Base-by-base conservation (phyloP, 352 stramenopile genomes). In the Phytophthora sp. region DNA sequence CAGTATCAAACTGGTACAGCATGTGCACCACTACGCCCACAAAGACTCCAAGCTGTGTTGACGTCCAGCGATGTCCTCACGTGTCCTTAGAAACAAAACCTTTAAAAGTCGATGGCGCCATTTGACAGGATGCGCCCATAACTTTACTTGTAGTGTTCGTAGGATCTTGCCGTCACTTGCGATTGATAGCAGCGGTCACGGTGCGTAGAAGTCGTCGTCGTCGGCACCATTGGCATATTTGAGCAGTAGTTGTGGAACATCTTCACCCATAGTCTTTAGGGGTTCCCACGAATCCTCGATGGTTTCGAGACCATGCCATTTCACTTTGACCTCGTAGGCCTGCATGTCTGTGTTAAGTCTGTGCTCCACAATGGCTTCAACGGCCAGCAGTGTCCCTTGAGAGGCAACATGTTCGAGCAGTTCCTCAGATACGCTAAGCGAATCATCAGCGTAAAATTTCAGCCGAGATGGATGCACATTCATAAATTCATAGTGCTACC, bases 391-490 rank as follows among this genome's bases (percentile, higher is more conserved):
- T 4, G 13, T 51, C 5, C 52, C 52, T 60, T 50, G 49, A 2
- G 39, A 48, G 11, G 26, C 27, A 23, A 59, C 26, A n/a, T 43
- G 51, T 17, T 59, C 51, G 0, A 49, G 17, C 17, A 59, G 20
- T 35, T 59, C 51, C 5, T 31, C 27, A 12, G 26, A 28, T 1
- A 59, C 27, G 12, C 34, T 21, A 2, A 59, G 38, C 2, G 37
- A 59, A 6, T 42, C 20, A 9, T 51, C n/a, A 12, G 51, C 38
- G 15, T 59, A 59, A 10, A 43, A 35, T n/a, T 50, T 59, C 7
- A 59, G 38, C 2, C 38, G 30, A 8, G 38, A 50, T 17, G 51
- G 51, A 10, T 59, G 38, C 9, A 51, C 51, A 6, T 59, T 26
- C 38, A 50, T 59, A 0, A 8, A 21, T 17, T 26, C 38, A 50